Percentiles rank a stretch among this genome's conserved stretches.
These are phyloP conservation scores for Avena sativa DNA, from an alignment of 176 grass and related monocot genomes.

Conservation along the genomic window DNA sequence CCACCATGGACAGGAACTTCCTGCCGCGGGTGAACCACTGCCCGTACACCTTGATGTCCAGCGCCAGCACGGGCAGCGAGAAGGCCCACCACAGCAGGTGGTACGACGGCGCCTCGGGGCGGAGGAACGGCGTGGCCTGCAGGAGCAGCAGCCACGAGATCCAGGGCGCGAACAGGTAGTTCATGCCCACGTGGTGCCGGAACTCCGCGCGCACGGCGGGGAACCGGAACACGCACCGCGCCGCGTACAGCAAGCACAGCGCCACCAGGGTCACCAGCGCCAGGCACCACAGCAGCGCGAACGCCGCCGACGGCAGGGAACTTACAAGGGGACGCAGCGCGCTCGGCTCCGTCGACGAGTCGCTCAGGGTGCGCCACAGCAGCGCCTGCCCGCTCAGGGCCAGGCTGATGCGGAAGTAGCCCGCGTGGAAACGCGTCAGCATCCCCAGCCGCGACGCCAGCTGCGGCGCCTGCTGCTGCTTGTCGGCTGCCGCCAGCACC, in stretches of 20 bases:
- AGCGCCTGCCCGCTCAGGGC: conserved; percentile 80
- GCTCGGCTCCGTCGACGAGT: conserved; percentile 43
- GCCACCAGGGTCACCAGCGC: conserved; percentile 67
- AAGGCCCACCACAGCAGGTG: conserved; percentile 70
- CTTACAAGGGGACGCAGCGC: conserved; percentile 37
- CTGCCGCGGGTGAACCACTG: conserved; percentile 90
- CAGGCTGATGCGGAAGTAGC: conserved; percentile 95
- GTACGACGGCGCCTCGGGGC: conserved; percentile 46
- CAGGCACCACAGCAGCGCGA: conserved; percentile 81
- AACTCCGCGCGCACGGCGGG: conserved; percentile 76
- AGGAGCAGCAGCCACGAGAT: conserved; percentile 93
- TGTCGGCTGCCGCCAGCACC: not conserved
- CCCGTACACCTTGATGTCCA: conserved; percentile 93
- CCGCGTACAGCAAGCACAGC: conserved; percentile 66
- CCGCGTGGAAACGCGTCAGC: conserved; percentile 78
- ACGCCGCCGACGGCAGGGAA: conserved; percentile 68
- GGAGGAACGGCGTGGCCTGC: conserved; percentile 66
- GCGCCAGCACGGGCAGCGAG: conserved; percentile 71
- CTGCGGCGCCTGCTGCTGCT: not conserved
- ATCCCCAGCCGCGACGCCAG: conserved; percentile 34
- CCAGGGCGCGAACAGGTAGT: conserved; percentile 95
- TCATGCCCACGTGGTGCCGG: conserved; percentile 90
- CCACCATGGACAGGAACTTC: conserved; percentile 87
- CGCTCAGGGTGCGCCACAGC: conserved; percentile 80
- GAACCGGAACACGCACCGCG: conserved; percentile 68